Percentiles rank a stretch among this genome's conserved stretches.
Conservation (phyloP, 495 filamentous ascomycete species). For the Annulohypoxylon nitens region DNA sequence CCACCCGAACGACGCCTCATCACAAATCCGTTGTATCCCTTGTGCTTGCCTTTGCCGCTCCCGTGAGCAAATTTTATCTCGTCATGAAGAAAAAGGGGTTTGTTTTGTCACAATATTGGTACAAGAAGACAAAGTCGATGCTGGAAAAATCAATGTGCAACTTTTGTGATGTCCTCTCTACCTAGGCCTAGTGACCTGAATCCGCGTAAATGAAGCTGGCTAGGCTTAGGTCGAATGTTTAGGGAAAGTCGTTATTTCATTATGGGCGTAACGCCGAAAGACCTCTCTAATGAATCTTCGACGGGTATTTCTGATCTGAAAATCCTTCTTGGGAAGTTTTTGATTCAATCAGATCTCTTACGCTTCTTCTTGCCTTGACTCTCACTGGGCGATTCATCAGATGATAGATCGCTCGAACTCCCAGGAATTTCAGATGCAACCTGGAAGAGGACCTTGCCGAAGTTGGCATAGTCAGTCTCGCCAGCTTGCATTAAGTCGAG, state of each 20-base stretch:
- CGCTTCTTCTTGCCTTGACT: constrained; percentile 77
- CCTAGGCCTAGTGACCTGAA: constrained; percentile 41
- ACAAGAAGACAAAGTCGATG: constrained; percentile 54
- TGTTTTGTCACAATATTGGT: constrained; percentile 53
- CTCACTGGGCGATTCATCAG: constrained; percentile 66
- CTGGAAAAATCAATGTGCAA: constrained; percentile 54
- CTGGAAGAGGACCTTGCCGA: constrained; percentile 82
- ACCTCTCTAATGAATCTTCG: constrained; percentile 18
- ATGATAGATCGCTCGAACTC: constrained; percentile 66
- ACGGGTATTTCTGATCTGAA: constrained; percentile 27
- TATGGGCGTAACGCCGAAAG: constrained; percentile 43
- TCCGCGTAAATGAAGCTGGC: constrained; percentile 27
- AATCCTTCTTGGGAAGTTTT: constrained; percentile 9
- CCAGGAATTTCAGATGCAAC: constrained; percentile 76
- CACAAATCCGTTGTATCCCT: constrained; percentile 46
- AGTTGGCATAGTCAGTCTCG: constrained; percentile 69
- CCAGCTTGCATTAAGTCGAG: constrained; percentile 62
- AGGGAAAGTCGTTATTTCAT: constrained; percentile 50
- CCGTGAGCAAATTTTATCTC: constrained; percentile 49
- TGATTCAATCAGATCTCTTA: constrained; percentile 71
- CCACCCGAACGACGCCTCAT: constrained; percentile 49
- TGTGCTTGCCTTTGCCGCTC: constrained; percentile 43
- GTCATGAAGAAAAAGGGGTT: constrained; percentile 48
- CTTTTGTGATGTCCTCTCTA: constrained; percentile 52
- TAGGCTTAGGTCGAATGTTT: constrained; percentile 30